Base-by-base conservation (phyloP, 2,329 filamentous ascomycete genomes). In the Leptographium galeiforme region DNA sequence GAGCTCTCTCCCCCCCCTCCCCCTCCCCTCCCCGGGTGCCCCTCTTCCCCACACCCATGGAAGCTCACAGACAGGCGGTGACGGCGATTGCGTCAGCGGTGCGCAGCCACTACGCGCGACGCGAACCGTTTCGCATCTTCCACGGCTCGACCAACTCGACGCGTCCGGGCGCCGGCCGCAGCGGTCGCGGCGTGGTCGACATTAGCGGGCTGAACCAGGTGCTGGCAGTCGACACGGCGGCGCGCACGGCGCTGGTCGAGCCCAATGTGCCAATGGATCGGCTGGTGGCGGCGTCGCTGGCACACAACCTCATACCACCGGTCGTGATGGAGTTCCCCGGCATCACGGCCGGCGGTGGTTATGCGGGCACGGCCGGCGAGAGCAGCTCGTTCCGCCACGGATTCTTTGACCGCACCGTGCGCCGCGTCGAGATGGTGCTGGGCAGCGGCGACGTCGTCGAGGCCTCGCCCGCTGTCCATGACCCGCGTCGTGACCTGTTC, bases 111-210 rank as follows among this genome's bases (percentile, higher is more conserved):
- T 77, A 73, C 63, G 67, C 71, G 55, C 65, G 69, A 48, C 65
- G 67, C 48, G 68, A 73, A 63, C 77, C 83, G 25, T 90, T 85
- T 71, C 79, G 85, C 57, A 87, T 90, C 70, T 82, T 76, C 65
- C 85, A 89, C 71, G 86, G 85, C 60, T 83, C 81, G 43, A 89
- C 86, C 52, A 89, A 89, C 71, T 84, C 78, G 63, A 89, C 86
- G 48, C 80, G 76, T 6, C 75, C 76, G 68, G 56, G 77, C 68
- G 51, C 48, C 4, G 56, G 44, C 6, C 34, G 8, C 34, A 8
- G 69, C 60, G 60, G 61, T 55, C 64, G 60, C 57, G 68, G 65
- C 55, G 69, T 70, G 55, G 72, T 71, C 54, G 73, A 88, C 68
- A 88, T 85, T 61, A 80, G 79, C 62, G 66, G 70, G 4, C 74